Base-by-base conservation (phyloP, 1,284 basidiomycete species). In the Ceratobasidium sp. region DNA sequence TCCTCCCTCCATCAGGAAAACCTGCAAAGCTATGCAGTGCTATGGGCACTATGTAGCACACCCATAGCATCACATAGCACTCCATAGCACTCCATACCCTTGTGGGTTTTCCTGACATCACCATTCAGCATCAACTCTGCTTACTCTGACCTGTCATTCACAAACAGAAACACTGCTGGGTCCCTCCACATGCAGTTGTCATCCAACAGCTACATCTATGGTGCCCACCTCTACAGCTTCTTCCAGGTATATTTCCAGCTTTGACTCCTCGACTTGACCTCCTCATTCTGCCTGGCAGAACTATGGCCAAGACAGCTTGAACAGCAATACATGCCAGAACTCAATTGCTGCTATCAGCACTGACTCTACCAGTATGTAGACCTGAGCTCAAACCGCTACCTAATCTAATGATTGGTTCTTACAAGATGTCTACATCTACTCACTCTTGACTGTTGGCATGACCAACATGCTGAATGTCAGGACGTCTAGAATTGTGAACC, bases 161-260 rank as follows among this genome's bases (percentile, higher is more conserved):
- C 83, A 20, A 83, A 84, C 44, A 84, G 85, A 38, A 84, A 85
- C n/a, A 86, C 84, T 70, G 86, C 91, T 0, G 93, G 92, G 92
- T 91, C 84, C 0, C 84, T 94, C n/a, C 84, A 85, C 41, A 85
- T 93, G 8, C 83, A 86, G 44, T 84, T 85, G 41, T 92, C 91
- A 1, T 86, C 85, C 5, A 85, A 90, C 81, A 91, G 93, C 77
- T 83, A 92, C 38, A 82, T 94, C 62, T 93, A 91, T 80, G 93
- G 91, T 46, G 91, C 90, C 54, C 91, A 92, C 0, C 85, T 90
- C 50, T 93, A 93, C 84, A 90, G 87, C 82, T 93, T 93, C 86
- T 92, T 88, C 87, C 81, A 84, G 77, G 89, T 88, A 75, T 92
- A 90, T 33, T 30, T 18, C 35, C 44, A 66, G 2, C 71, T 54